phyloP scores from a whole-genome alignment of 1,284 basidiomycete genomes.

The Coniferiporia sulphurascens region DNA sequence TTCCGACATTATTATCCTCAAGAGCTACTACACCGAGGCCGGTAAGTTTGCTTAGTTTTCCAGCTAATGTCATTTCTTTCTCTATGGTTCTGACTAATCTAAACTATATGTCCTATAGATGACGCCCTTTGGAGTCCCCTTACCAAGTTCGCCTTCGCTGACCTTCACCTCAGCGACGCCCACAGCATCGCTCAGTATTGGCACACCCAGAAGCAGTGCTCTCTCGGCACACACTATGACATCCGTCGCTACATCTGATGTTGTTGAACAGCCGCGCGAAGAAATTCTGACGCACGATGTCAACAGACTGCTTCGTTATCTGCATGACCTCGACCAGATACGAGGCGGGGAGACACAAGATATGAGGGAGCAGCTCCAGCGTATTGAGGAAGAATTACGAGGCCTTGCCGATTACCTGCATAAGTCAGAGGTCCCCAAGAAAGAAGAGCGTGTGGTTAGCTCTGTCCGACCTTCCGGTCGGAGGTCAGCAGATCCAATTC shows the following conservation, averaged over 20 bases:
- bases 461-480: conserved; percentile 25
- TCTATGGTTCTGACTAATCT: background rate
- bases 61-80: conserved; percentile 5
- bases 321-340: conserved; percentile 55
- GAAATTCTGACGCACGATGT: conserved; percentile 60
- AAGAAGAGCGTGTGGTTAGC: conserved; percentile 40
- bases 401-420: conserved; percentile 46
- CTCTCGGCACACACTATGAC: conserved; percentile 49
- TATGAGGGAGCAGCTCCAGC: conserved; percentile 53
- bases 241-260: conserved; percentile 28
- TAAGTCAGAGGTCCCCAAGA: conserved; percentile 30
- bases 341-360: conserved; percentile 58
- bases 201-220: conserved; percentile 54
- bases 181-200: conserved; percentile 52
- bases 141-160: conserved; percentile 26
- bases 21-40: conserved; percentile 28
- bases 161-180: conserved; percentile 34
- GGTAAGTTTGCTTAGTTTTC: conserved; percentile 29
- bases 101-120: conserved; percentile 20
- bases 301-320: conserved; percentile 56
- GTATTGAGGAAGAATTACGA: conserved; percentile 57
- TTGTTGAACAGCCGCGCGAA: conserved; percentile 27
- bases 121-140: conserved; percentile 26
- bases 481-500: conserved; percentile 16
- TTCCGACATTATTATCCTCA: conserved; percentile 50